These are phyloP conservation scores for Penicillium sclerotiorum DNA, from an alignment of 2,329 filamentous ascomycete species.

Conservation along the genomic window DNA sequence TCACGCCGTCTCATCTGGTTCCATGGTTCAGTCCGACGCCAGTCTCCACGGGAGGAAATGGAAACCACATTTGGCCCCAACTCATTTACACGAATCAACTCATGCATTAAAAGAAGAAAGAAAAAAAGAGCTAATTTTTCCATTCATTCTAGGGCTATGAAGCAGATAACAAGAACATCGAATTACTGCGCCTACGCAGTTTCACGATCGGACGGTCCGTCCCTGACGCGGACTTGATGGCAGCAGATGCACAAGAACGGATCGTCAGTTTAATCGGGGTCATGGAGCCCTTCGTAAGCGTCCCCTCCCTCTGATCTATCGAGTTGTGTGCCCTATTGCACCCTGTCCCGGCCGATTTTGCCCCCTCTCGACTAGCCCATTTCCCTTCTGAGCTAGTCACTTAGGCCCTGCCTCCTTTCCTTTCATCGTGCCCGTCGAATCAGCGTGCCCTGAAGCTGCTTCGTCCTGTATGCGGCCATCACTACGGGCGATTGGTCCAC, in stretches of 20 bases:
- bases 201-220: slow-evolving; percentile 73
- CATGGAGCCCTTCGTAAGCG: slow-evolving; percentile 77
- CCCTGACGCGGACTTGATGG: slow-evolving; percentile 65
- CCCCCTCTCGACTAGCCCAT: slow-evolving; percentile 25
- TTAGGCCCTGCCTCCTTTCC: slow-evolving; percentile 17
- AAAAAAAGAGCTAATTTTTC: not conserved
- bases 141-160: slow-evolving; percentile 69
- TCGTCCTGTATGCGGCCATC: not conserved
- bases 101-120: not conserved
- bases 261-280: slow-evolving; percentile 66
- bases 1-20: slow-evolving; percentile 37
- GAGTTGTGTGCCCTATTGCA: slow-evolving; percentile 18
- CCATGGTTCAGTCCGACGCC: slow-evolving; percentile 41
- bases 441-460: slow-evolving; percentile 11
- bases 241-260: slow-evolving; percentile 64
- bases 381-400: slow-evolving; percentile 28
- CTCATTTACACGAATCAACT: not conserved
- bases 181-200: slow-evolving; percentile 76
- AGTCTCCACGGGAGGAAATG: slow-evolving; percentile 20
- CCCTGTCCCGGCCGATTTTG: slow-evolving; percentile 27
- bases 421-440: slow-evolving; percentile 20
- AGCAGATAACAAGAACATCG: slow-evolving; percentile 75
- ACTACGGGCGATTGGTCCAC: not conserved
- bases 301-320: slow-evolving; percentile 23
- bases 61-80: slow-evolving; percentile 5